phyloP scores from a whole-genome alignment of 176 grass and related monocot genomes.

The Melocanna baccifera region DNA sequence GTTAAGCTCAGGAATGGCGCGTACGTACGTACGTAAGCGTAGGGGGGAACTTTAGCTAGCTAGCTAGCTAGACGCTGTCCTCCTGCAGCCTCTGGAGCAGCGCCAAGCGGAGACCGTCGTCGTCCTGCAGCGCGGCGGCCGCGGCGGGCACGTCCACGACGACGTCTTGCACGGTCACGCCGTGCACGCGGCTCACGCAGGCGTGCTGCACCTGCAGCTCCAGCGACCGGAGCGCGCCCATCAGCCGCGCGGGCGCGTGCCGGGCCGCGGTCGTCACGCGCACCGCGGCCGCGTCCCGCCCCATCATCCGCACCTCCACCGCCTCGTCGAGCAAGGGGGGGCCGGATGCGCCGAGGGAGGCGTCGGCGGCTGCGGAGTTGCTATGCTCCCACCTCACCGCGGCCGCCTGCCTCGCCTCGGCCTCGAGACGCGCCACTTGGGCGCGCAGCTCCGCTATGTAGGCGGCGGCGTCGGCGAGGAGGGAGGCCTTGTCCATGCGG shows the following conservation, averaged over 20 bases:
- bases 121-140: conserved; percentile 29
- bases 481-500: conserved; percentile 91
- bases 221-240: conserved; percentile 49
- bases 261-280: conserved; percentile 20
- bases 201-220: conserved; percentile 57
- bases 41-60: neutral
- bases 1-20: neutral
- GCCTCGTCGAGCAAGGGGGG: neutral
- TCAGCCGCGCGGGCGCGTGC: conserved; percentile 57
- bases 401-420: conserved; percentile 34
- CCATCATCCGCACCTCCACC: conserved; percentile 37
- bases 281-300: conserved; percentile 33
- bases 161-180: conserved; percentile 60
- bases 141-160: conserved; percentile 45
- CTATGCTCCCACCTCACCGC: conserved; percentile 9
- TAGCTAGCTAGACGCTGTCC: conserved; percentile 7
- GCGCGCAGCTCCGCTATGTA: conserved; percentile 71
- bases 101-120: conserved; percentile 34
- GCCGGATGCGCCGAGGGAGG: neutral
- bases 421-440: conserved; percentile 37
- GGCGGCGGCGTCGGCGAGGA: conserved; percentile 60
- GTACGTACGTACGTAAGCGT: neutral
- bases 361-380: neutral
- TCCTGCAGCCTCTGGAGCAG: conserved; percentile 43
- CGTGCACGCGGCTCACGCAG: conserved; percentile 46